A percentile compares a stretch with the other conserved stretches of the same genome.
These are phyloP conservation scores for Malus hybrid DNA, from an alignment of 331 rosid species.

Conservation along the genomic window DNA sequence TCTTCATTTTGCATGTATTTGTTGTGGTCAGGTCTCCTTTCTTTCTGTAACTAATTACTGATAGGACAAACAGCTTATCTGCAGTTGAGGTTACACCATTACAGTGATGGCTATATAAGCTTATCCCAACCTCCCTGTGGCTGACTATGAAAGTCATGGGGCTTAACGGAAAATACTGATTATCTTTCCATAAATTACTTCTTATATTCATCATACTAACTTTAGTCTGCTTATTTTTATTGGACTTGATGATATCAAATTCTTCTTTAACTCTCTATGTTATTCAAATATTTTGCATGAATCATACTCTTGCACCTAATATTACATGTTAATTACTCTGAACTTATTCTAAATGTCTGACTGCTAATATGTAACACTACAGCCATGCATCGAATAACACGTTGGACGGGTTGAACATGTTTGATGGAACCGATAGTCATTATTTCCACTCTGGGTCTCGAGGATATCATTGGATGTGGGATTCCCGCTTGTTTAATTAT, in stretches of 20 bases:
- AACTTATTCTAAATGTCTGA: constrained; percentile 19
- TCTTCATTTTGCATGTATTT: not conserved
- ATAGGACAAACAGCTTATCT: not conserved
- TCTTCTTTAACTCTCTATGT: not conserved
- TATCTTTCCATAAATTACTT: not conserved
- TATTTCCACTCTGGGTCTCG: constrained; percentile 95
- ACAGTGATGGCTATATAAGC: not conserved
- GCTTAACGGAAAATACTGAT: not conserved
- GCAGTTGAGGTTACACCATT: not conserved
- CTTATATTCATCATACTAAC: not conserved
- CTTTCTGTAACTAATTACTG: not conserved
- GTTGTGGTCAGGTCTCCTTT: not conserved
- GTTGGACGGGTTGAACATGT: constrained; percentile 94
- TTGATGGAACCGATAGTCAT: constrained; percentile 93
- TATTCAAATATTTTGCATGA: not conserved
- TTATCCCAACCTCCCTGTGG: not conserved
- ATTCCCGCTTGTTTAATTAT: constrained; percentile 97
- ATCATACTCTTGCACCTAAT: not conserved
- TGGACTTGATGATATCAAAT: not conserved
- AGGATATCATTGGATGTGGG: constrained; percentile 99
- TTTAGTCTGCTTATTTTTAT: not conserved
- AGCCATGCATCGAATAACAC: constrained; percentile 92
- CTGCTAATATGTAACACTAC: constrained; percentile 23
- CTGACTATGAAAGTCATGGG: not conserved
- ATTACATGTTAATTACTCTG: constrained; percentile 1